Evolutionary conservation across 805 yeast genomes (phyloP).

Genomic region (Ogataea paraovalis): DNA sequence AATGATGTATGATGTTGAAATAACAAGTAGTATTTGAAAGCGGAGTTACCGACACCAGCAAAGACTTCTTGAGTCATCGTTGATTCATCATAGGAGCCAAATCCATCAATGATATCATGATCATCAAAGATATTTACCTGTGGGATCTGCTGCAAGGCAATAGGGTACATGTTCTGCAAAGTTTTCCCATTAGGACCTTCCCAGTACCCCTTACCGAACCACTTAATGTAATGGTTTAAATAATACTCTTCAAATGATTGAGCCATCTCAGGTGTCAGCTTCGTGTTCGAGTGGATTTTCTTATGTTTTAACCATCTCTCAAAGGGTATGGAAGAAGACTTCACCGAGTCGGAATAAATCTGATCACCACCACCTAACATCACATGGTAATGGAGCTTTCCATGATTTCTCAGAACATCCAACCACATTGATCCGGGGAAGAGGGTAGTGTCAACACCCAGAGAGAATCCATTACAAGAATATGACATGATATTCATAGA

Average conservation of each 20-base stretch:
- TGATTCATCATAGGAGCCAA: slow-evolving; percentile 75
- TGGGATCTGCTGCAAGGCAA: slow-evolving; percentile 80
- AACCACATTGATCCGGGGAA: slow-evolving; percentile 82
- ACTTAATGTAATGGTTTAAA: slow-evolving; percentile 66
- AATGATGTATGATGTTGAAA: slow-evolving; percentile 81
- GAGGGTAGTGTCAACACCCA: slow-evolving; percentile 58
- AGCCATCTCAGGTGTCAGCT: slow-evolving; percentile 43
- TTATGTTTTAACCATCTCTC: slow-evolving; percentile 60
- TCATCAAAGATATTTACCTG: slow-evolving; percentile 86
- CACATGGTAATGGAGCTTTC: slow-evolving; percentile 66
- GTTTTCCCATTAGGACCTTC: slow-evolving; percentile 63
- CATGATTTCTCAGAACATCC: slow-evolving; percentile 73
- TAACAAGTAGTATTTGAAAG: slow-evolving; percentile 82
- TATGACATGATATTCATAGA: slow-evolving; percentile 80
- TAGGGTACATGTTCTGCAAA: slow-evolving; percentile 62
- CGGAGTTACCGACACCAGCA: slow-evolving; percentile 66
- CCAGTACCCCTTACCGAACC: slow-evolving; percentile 94
- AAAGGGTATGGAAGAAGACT: slow-evolving; percentile 49
- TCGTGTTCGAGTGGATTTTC: slow-evolving; percentile 38
- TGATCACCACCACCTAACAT: slow-evolving; percentile 99
- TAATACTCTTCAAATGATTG: slow-evolving; percentile 63
- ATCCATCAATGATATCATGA: slow-evolving; percentile 96
- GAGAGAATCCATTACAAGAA: slow-evolving; percentile 89
- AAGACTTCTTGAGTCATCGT: slow-evolving; percentile 75
- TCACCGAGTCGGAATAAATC: slow-evolving; percentile 81